Evolutionary conservation across 805 yeast species (phyloP), one percentile per base, ranked within the genome.

Genomic region (Pichia nanzhaoensis): DNA sequence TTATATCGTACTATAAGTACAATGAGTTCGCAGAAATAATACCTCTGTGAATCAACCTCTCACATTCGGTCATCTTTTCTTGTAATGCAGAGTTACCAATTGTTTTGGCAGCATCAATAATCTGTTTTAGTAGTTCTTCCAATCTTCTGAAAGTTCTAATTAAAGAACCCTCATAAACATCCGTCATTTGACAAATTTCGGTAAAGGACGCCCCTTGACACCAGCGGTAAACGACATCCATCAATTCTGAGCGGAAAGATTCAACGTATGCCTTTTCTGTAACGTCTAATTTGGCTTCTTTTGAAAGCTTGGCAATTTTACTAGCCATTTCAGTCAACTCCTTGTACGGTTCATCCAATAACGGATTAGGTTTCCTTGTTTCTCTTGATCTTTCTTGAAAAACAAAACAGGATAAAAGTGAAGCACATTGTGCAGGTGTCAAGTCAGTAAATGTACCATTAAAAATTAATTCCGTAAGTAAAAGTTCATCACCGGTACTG

Each of bases 151-250:
- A 93, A 80, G 87, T 85, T 62, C 99, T 80, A 53, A 93, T 91
- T 59, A 93, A 74, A 19, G 95, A 84, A 35, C 99, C 99, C 69
- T 93, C 99, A 55, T 91, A 93, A 37, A 93, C 98, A 60, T 93
- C 99, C 0, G 99, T 93, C 96, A 93, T 89, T 65, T 91, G 91
- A 69, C 98, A 91, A 51, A 93, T 91, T 62, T 91, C 96, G 0
- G 97, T 91, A 65, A 93, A 93, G 0, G 93, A 71, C 6, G 96
- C 96, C 17, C 98, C 98, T 60, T 84, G 82, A 64, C 96, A 88
- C 99, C 99, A 93, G 39, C 91, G 85, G 64, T 70, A 88, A 1
- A 93, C 96, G 42, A 93, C 97, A 62, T 90, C 98, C 98, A 93
- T 91, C 50, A 93, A 73, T 60, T 93, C 96, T 17, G 89, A 83